Base-by-base conservation (phyloP, 352 stramenopile species). In the Stramenopiles sp. region DNA sequence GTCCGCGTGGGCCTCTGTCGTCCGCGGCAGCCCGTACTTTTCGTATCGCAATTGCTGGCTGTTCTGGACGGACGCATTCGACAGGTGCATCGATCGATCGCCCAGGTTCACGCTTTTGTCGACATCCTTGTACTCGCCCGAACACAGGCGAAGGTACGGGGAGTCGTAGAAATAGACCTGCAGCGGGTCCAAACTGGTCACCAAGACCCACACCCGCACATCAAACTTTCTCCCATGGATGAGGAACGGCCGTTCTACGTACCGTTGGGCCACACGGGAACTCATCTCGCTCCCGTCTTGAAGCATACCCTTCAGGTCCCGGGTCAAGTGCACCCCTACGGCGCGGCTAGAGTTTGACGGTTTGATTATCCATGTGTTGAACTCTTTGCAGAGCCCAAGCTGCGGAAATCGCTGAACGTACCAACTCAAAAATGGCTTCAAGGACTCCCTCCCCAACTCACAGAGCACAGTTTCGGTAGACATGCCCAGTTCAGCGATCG, bases 211-310 rank as follows among this genome's bases (percentile, higher is more conserved):
- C 0, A 96, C 78, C 1, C 91, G 82, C 49, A 96, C 77, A 77
- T 97, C 91, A 80, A 97, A 97, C 82, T 97, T 97, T 78, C 96
- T 96, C 25, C 91, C 89, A 34, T 91, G 90, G 0, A 97, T 83
- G 35, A 96, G 83, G 74, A 93, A 96, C 49, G 91, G 91, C 63
- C 93, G 94, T 35, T 85, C 87, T 73, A 97, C 91, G 82, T 97
- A 97, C 34, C 87, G 84, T 80, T 96, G 91, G 2, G 94, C 91
- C 68, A 97, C 87, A 81, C 96, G n/a, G n/a, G n/a, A n/a, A n/a
- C n/a, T n/a, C n/a, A n/a, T n/a, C n/a, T n/a, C n/a, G n/a, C n/a
- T n/a, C n/a, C n/a, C n/a, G n/a, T n/a, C n/a, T n/a, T n/a, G n/a
- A n/a, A n/a, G n/a, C n/a, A n/a, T n/a, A n/a, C n/a, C n/a, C n/a